phyloP scores from a whole-genome alignment of 768 basidiomycete genomes.

The Boletus coccyginus region DNA sequence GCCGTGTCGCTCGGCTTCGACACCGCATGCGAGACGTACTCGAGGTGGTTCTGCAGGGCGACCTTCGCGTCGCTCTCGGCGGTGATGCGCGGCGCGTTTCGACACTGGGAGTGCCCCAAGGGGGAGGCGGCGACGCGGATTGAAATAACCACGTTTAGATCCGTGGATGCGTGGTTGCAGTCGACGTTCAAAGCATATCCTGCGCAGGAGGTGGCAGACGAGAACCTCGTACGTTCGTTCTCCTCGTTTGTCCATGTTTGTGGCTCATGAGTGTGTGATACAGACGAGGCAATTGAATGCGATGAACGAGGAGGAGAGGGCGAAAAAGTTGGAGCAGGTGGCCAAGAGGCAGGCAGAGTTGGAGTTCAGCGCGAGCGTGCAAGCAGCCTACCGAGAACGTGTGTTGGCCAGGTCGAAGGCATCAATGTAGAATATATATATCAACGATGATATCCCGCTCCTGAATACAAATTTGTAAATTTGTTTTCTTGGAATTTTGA shows the following conservation, averaged over 20 bases:
- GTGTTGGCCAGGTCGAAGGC: background rate
- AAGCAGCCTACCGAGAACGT: background rate
- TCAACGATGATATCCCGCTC: background rate
- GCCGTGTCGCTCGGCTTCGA: constrained; percentile 7
- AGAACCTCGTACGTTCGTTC: constrained; percentile 1
- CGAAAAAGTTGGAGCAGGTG: background rate
- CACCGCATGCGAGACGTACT: constrained; percentile 11
- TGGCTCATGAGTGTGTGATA: background rate
- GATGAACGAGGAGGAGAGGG: background rate
- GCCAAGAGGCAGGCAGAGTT: background rate
- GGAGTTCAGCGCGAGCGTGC: background rate
- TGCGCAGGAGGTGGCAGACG: background rate
- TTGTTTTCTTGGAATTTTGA: too few species aligned
- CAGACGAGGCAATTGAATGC: background rate
- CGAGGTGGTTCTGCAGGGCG: constrained; percentile 11
- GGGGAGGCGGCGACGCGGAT: background rate
- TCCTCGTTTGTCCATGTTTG: too few species aligned
- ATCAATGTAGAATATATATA: background rate
- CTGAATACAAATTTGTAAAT: background rate
- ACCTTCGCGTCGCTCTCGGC: background rate
- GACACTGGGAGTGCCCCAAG: background rate
- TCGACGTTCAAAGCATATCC: constrained; percentile 9
- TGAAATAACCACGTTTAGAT: background rate
- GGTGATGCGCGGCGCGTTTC: background rate
- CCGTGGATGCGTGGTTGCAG: constrained; percentile 5